A percentile compares a stretch with the other conserved stretches of the same genome.
phyloP scores from a whole-genome alignment of 208 protist species.

The Crithidia brevicula region DNA sequence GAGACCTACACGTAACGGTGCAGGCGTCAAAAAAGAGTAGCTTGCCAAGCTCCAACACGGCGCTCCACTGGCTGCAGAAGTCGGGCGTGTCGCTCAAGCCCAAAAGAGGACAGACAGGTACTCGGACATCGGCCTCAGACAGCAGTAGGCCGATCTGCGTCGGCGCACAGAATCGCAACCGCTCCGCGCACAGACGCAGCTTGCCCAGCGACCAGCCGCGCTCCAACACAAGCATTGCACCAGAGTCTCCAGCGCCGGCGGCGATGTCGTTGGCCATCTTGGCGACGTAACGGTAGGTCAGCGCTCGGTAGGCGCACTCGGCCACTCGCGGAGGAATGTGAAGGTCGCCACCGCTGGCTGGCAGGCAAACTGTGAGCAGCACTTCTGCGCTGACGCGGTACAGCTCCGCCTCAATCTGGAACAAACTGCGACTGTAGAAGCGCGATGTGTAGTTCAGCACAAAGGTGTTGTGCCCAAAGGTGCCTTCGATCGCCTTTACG shows the following conservation, averaged over 20 bases:
- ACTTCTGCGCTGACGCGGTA: not conserved
- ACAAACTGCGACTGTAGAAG: not conserved
- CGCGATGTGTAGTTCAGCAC: not conserved
- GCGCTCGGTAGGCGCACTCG: not conserved
- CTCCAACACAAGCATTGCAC: not conserved
- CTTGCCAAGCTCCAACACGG: not conserved
- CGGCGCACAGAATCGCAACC: not conserved
- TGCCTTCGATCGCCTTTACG: not conserved
- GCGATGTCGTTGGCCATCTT: not conserved
- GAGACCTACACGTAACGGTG: not conserved
- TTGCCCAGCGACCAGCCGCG: not conserved
- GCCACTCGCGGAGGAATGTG: not conserved
- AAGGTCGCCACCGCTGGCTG: not conserved
- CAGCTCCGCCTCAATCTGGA: not conserved
- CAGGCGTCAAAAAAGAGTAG: not conserved
- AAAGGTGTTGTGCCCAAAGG: not conserved
- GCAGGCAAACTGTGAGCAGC: not conserved
- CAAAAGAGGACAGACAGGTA: not conserved
- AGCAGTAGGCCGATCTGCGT: not conserved
- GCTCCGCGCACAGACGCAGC: not conserved
- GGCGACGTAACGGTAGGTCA: not conserved
- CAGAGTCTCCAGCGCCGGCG: not conserved
- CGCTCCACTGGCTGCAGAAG: not conserved
- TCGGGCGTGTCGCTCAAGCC: not conserved
- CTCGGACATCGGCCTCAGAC: not conserved